Percentiles rank a stretch among this genome's conserved stretches.
phyloP scores from a whole-genome alignment of 352 stramenopile species.

The Paralagenidium karlingii region DNA sequence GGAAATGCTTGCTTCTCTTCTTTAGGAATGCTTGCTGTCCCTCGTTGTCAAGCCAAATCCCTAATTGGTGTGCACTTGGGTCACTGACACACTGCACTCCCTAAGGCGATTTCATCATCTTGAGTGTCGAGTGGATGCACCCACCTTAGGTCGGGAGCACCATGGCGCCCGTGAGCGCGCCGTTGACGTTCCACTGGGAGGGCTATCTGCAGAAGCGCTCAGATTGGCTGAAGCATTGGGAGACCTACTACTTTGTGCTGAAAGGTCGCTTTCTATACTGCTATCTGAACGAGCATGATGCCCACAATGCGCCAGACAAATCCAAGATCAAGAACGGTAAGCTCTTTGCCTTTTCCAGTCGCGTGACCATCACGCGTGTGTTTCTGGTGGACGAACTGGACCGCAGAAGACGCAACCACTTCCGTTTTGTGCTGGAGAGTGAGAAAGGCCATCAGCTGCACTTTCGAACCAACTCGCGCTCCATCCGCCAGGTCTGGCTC shows the following conservation, averaged over 20 bases:
- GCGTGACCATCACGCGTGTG: slow-evolving; percentile 56
- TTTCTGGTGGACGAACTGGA: slow-evolving; percentile 51
- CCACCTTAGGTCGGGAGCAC: no score
- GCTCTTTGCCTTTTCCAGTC: slow-evolving; percentile 62
- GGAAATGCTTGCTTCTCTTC: no score
- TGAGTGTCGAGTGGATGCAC: no score
- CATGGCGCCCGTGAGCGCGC: no score
- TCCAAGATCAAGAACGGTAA: slow-evolving; percentile 85
- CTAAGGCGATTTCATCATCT: no score
- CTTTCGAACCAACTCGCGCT: slow-evolving; percentile 74
- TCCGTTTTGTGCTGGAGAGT: slow-evolving; percentile 72
- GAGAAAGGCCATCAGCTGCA: slow-evolving; percentile 78
- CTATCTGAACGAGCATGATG: slow-evolving; percentile 75
- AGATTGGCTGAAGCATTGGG: slow-evolving; percentile 85
- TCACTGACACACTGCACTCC: no score
- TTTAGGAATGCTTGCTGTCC: no score
- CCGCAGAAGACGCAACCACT: slow-evolving; percentile 18
- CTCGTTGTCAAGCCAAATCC: no score
- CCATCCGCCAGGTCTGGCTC: slow-evolving; percentile 71
- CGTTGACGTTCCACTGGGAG: slow-evolving; percentile 79
- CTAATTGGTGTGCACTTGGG: no score
- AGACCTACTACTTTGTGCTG: slow-evolving; percentile 82
- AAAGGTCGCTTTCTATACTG: slow-evolving; percentile 59
- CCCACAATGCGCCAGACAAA: slow-evolving; percentile 56
- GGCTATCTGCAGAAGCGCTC: slow-evolving; percentile 81